Percentiles rank a stretch among this genome's conserved stretches.
phyloP scores from a whole-genome alignment of 257 asterid species.

The Misopates orontium region DNA sequence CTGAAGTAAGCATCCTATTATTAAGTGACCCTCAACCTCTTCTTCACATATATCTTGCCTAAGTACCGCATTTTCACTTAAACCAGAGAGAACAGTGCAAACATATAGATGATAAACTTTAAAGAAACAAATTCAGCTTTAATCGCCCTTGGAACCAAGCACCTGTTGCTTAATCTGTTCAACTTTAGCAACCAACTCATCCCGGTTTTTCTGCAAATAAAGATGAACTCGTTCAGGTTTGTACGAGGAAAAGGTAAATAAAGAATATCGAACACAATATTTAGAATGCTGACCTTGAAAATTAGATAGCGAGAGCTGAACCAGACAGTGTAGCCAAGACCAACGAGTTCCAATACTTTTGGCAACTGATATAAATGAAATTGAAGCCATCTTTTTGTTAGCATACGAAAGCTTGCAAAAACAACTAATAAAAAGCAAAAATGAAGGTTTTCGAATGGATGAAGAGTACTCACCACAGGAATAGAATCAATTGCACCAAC shows the following conservation, averaged over 20 bases:
- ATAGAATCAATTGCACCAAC: conserved; percentile 76
- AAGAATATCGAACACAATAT: neutral
- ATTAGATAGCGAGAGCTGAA: conserved; percentile 69
- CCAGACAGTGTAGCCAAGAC: conserved; percentile 81
- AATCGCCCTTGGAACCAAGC: conserved; percentile 48
- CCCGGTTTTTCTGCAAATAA: conserved; percentile 65
- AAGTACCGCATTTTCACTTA: neutral
- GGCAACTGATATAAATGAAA: conserved; percentile 50
- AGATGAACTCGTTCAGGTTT: neutral
- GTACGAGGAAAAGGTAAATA: neutral
- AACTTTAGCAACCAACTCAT: conserved; percentile 54
- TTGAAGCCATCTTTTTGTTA: conserved; percentile 10
- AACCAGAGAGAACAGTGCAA: neutral
- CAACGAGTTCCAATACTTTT: conserved; percentile 66
- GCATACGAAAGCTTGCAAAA: neutral
- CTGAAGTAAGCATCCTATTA: neutral
- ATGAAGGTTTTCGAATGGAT: neutral
- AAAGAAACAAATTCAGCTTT: conserved; percentile 1
- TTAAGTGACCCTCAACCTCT: conserved; percentile 17
- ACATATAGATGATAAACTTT: neutral
- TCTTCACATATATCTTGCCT: conserved; percentile 17
- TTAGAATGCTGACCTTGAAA: conserved; percentile 55
- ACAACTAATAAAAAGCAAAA: neutral
- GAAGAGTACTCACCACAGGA: conserved; percentile 56
- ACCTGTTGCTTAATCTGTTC: conserved; percentile 69